Percentiles rank a stretch among this genome's conserved stretches.
These are phyloP conservation scores for Russula earlei DNA, from an alignment of 768 basidiomycete genomes.

Conservation along the genomic window DNA sequence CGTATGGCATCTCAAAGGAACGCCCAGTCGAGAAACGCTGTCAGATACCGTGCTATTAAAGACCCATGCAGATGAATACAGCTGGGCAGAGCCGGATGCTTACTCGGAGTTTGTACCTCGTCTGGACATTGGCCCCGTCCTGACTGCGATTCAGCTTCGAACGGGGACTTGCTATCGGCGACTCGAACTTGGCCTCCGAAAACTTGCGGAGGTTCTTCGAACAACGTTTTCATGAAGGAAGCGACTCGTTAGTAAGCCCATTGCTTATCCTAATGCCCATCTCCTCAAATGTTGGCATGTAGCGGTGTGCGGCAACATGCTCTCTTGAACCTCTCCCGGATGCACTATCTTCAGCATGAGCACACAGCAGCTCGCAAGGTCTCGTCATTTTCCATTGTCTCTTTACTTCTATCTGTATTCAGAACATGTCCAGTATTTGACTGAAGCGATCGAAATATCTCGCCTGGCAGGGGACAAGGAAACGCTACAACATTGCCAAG, in stretches of 20 bases:
- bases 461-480: slow-evolving; percentile 62
- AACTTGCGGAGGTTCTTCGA: slow-evolving; percentile 74
- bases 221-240: slow-evolving; percentile 71
- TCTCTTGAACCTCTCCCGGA: slow-evolving; percentile 62
- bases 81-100: slow-evolving; percentile 15
- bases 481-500: slow-evolving; percentile 72
- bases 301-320: slow-evolving; percentile 78
- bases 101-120: slow-evolving; percentile 12
- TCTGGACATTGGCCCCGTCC: not conserved
- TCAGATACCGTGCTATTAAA: slow-evolving; percentile 22
- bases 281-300: not conserved
- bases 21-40: not conserved
- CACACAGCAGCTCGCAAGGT: slow-evolving; percentile 62
- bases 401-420: not conserved
- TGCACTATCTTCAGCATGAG: slow-evolving; percentile 68
- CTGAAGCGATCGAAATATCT: slow-evolving; percentile 71
- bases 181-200: slow-evolving; percentile 60
- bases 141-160: slow-evolving; percentile 46
- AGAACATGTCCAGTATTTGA: slow-evolving; percentile 41
- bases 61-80: slow-evolving; percentile 18
- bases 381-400: not conserved
- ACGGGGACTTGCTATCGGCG: slow-evolving; percentile 51
- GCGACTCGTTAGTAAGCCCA: slow-evolving; percentile 57
- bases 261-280: not conserved
- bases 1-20: not conserved